Percentiles rank a stretch among this genome's conserved stretches.
Evolutionary conservation across 441 rosid genomes (phyloP).

Genomic region (Erodium moschatum): DNA sequence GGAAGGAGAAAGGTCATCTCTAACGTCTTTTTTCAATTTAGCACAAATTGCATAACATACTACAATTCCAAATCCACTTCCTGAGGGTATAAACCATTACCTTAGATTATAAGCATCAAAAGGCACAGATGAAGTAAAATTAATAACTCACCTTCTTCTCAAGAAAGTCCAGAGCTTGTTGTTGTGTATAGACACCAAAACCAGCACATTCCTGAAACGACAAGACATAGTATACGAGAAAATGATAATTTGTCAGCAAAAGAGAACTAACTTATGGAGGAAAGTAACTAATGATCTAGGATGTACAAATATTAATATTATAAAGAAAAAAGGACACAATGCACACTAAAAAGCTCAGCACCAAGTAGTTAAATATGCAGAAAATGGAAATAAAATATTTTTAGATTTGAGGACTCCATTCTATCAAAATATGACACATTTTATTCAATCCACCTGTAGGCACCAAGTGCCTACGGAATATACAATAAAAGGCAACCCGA

Average conservation of each 20-base stretch:
- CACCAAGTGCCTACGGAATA: no score
- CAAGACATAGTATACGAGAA: conserved; percentile 16
- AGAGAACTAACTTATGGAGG: background rate
- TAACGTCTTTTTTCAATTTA: background rate
- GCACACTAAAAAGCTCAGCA: background rate
- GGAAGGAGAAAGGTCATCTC: no score
- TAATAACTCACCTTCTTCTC: conserved; percentile 51
- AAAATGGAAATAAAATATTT: no score
- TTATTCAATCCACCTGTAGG: no score
- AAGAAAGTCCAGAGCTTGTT: conserved; percentile 68
- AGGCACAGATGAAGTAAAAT: background rate
- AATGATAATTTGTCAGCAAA: background rate
- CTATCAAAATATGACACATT: no score
- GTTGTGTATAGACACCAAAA: conserved; percentile 43
- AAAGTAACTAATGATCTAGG: background rate
- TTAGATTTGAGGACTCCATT: no score
- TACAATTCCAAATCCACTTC: background rate
- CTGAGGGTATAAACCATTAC: background rate
- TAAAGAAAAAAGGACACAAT: background rate
- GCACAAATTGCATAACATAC: background rate
- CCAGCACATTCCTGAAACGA: conserved; percentile 68
- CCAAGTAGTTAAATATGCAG: no score
- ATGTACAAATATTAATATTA: background rate
- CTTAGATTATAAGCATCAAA: background rate
- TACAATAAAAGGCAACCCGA: no score